Evolutionary conservation across 352 stramenopile species (phyloP).

Genomic region (Pythium oligandrum): DNA sequence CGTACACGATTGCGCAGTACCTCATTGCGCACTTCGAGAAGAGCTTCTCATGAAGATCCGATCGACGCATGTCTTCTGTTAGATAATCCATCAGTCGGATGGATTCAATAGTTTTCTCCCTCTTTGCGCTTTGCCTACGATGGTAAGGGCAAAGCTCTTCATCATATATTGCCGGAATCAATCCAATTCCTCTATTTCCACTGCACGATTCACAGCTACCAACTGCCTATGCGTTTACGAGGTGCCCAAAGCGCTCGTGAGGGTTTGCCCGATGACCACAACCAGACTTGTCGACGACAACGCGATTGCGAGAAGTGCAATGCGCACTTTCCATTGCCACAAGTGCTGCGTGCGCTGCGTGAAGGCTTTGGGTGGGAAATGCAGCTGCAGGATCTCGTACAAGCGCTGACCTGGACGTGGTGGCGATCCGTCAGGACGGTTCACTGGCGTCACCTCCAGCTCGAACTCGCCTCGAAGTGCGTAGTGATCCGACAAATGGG

Average conservation of each 20-base stretch:
- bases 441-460: constrained; percentile 37
- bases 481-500: constrained; percentile 81
- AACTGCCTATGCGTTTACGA: too few relatives aligned
- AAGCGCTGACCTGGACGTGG: constrained; percentile 26
- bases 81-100: constrained; percentile 21
- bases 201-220: too few relatives aligned
- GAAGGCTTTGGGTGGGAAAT: constrained; percentile 63
- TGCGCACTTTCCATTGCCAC: constrained; percentile 65
- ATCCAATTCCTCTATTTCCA: constrained; percentile 3
- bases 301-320: constrained; percentile 35
- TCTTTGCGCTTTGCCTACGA: too few relatives aligned
- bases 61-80: too few relatives aligned
- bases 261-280: not conserved
- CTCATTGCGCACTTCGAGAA: constrained; percentile 94
- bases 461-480: constrained; percentile 48
- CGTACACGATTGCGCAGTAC: constrained; percentile 93
- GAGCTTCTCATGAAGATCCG: constrained; percentile 30
- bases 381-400: constrained; percentile 55
- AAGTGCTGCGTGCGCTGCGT: constrained; percentile 44
- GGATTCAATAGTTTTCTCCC: constrained; percentile 16
- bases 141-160: too few relatives aligned
- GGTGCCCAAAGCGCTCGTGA: too few relatives aligned
- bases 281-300: constrained; percentile 18
- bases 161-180: too few relatives aligned
- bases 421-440: constrained; percentile 33